Evolutionary conservation across 2,329 filamentous ascomycete genomes (phyloP).

Genomic region (Clarireedia paspali): DNA sequence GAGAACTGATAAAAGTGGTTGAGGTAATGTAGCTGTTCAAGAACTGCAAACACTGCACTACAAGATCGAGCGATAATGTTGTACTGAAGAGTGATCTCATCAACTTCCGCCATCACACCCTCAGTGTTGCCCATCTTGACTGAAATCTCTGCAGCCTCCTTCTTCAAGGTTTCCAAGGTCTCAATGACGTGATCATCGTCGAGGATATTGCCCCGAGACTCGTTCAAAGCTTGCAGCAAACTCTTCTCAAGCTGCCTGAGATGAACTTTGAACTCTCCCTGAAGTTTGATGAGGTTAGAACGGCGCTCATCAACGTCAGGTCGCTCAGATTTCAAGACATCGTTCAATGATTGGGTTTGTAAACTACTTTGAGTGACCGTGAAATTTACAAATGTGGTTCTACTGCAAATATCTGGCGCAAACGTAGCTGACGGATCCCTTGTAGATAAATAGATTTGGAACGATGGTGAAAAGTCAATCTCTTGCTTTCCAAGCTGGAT

Average conservation of each 20-base stretch:
- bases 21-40: conserved; percentile 95
- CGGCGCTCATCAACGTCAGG: conserved; percentile 95
- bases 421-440: conserved; percentile 94
- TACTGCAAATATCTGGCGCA: conserved; percentile 92
- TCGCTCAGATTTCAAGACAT: conserved; percentile 93
- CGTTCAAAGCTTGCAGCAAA: conserved; percentile 88
- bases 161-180: conserved; percentile 95
- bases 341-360: conserved; percentile 94
- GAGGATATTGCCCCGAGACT: conserved; percentile 94
- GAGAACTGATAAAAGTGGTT: conserved; percentile 99
- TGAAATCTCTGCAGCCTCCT: conserved; percentile 92
- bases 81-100: conserved; percentile 92
- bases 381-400: conserved; percentile 98
- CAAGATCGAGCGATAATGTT: conserved; percentile 88
- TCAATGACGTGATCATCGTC: conserved; percentile 98
- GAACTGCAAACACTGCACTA: conserved; percentile 92
- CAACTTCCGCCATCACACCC: conserved; percentile 96
- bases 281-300: conserved; percentile 95
- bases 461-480: conserved; percentile 96
- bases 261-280: conserved; percentile 99
- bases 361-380: conserved; percentile 98
- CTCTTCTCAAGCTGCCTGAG: conserved; percentile 91
- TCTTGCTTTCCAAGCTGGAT: conserved; percentile 98
- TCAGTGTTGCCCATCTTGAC: conserved; percentile 95
- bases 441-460: conserved; percentile 91